Conservation (phyloP, 164 flowering plant species). For the Vitis vinifera region DNA sequence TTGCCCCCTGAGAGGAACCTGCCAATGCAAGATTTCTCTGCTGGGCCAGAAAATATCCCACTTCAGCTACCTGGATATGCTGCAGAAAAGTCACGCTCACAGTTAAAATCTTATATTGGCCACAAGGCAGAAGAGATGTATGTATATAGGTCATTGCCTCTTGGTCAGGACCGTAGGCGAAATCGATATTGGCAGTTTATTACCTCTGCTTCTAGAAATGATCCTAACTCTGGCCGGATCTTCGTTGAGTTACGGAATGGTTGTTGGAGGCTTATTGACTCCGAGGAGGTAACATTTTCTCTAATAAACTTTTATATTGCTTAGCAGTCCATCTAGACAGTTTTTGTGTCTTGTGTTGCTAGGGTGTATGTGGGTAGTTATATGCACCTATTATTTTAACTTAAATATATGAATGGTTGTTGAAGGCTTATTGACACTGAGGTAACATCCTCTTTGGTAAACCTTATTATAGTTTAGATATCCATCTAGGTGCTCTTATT, state of each 20-base stretch:
- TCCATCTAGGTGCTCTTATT: too few relatives aligned
- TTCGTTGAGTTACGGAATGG: slow-evolving; percentile 76
- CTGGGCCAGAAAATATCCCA: slow-evolving; percentile 41
- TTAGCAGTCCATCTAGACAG: background rate
- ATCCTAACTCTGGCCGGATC: slow-evolving; percentile 87
- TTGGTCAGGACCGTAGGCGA: slow-evolving; percentile 88
- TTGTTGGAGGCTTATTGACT: slow-evolving; percentile 83
- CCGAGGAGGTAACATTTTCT: slow-evolving; percentile 62
- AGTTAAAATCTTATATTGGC: slow-evolving; percentile 72
- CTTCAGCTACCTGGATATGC: slow-evolving; percentile 52
- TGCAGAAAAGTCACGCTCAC: slow-evolving; percentile 71
- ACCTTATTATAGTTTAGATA: too few relatives aligned
- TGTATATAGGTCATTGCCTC: slow-evolving; percentile 85
- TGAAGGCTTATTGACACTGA: too few relatives aligned
- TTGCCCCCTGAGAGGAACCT: slow-evolving; percentile 37
- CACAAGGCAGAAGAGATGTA: slow-evolving; percentile 82
- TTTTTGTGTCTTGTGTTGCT: background rate
- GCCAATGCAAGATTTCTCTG: slow-evolving; percentile 35
- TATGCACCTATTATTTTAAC: background rate
- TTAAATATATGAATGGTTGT: too few relatives aligned
- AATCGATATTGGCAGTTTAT: slow-evolving; percentile 89
- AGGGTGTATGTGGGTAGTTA: background rate
- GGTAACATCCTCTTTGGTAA: too few relatives aligned
- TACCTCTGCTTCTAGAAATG: slow-evolving; percentile 66
- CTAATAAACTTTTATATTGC: background rate